phyloP scores from a whole-genome alignment of 768 basidiomycete genomes.

The Mycena rosella region DNA sequence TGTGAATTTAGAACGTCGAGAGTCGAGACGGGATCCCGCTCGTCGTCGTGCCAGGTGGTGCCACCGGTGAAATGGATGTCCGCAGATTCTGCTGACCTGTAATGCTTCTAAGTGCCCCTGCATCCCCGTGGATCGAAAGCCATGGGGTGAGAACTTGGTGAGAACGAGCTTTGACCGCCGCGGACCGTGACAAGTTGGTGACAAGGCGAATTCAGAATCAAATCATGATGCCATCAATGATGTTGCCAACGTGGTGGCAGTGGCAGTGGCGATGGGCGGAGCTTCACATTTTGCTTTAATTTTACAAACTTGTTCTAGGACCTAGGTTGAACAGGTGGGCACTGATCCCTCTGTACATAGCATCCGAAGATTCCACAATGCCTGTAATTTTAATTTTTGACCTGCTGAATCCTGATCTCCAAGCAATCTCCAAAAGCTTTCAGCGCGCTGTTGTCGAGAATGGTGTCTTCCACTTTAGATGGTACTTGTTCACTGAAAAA shows the following conservation, averaged over 20 bases:
- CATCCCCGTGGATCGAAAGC: background rate
- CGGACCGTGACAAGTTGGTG: background rate
- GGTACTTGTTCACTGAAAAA: conserved; percentile 22
- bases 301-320: too few relatives aligned
- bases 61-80: conserved; percentile 17
- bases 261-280: too few relatives aligned
- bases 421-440: conserved; percentile 28
- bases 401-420: too few relatives aligned
- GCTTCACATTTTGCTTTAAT: too few relatives aligned
- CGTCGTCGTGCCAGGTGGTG: background rate
- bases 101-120: background rate
- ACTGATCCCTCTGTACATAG: too few relatives aligned
- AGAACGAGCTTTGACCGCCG: background rate
- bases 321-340: too few relatives aligned
- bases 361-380: background rate
- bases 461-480: background rate
- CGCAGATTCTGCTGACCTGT: background rate
- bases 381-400: background rate
- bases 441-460: conserved; percentile 21
- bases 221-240: background rate
- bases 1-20: background rate
- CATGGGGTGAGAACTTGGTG: background rate
- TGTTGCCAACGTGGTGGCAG: background rate
- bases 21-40: background rate
- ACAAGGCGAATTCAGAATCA: too few relatives aligned